Percentiles rank a stretch among this genome's conserved stretches.
Conservation (phyloP, 805 yeast species). For the Kuraishia piskuri region DNA sequence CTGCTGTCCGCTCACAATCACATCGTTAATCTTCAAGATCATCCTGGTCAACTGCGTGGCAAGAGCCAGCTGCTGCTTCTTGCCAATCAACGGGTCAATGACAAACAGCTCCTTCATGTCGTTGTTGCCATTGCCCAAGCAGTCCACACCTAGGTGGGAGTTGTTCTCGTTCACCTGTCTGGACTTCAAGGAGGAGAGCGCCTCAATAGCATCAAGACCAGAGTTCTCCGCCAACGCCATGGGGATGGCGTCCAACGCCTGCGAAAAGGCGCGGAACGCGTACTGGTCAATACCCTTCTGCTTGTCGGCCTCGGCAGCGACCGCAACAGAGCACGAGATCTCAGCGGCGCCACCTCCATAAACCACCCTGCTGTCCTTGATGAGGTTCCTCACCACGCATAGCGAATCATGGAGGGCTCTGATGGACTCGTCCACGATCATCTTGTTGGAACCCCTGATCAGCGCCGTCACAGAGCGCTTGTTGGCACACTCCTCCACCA, state of each 20-base stretch:
- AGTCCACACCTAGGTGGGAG: constrained; percentile 83
- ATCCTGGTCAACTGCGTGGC: constrained; percentile 97
- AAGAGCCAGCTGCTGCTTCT: constrained; percentile 87
- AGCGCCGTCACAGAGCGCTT: constrained; percentile 87
- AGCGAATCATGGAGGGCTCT: constrained; percentile 95
- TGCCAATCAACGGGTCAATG: constrained; percentile 95
- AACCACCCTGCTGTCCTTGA: constrained; percentile 88
- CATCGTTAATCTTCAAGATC: constrained; percentile 96
- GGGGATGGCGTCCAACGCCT: constrained; percentile 86
- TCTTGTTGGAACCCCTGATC: constrained; percentile 91
- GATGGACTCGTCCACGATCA: constrained; percentile 95
- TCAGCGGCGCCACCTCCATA: constrained; percentile 99
- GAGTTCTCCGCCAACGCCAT: constrained; percentile 96
- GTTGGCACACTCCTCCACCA: constrained; percentile 82
- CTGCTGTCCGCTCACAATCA: constrained; percentile 48
- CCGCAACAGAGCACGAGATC: constrained; percentile 86
- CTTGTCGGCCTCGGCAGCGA: constrained; percentile 83
- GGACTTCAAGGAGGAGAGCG: constrained; percentile 75
- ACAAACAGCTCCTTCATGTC: constrained; percentile 94
- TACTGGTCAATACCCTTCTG: constrained; percentile 96
- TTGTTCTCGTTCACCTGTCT: constrained; percentile 69
- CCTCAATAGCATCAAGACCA: constrained; percentile 90
- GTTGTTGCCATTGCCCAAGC: constrained; percentile 78
- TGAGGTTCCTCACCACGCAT: constrained; percentile 94
- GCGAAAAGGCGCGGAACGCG: constrained; percentile 91